Evolutionary conservation across 1,284 basidiomycete genomes (phyloP), one percentile per base, ranked within the genome.

Genomic region (Pseudozyma sp.): DNA sequence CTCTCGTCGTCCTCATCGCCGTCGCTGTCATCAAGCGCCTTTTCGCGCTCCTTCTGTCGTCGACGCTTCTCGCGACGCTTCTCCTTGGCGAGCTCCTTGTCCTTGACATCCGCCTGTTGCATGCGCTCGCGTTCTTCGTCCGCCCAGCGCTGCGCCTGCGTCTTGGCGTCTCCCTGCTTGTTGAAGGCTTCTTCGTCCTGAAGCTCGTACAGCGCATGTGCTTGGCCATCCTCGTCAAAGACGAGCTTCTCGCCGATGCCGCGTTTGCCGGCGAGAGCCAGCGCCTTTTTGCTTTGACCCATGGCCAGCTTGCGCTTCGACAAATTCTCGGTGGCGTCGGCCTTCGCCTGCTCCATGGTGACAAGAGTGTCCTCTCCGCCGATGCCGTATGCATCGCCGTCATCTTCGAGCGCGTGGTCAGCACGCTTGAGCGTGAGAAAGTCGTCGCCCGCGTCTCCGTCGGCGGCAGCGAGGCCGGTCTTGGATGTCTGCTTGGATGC

Each of bases 381-480:
- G 9, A 61, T 60, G 48, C 54, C 69, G 34, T 67, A 75, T 6
- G 66, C 67, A n/a, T 71, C 68, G n/a, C 64, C 74, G 33, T 74
- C 74, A n/a, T 77, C 76, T 29, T 79, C 83, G 16, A 95, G 87
- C 17, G 90, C 91, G 84, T 99, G 96, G 82, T 98, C 89, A 0
- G 90, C 90, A 8, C 96, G 91, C 83, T 94, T 94, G 70, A 99
- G 89, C 0, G 93, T 95, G 83, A 99, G 92, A 81, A 98, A 96
- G 66, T 97, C 95, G 75, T 90, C 90, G 6, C 91, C 91, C 14
- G 67, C 83, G 19, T 79, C 81, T 50, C 16, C 45, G 14, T 43
- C 33, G 4, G 29, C 35, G 7, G 57, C 43, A 13, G 43, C 24
- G 24, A 50, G 11, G 8, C 56, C 2, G 16, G 48, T 6, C 46